Evolutionary conservation across 2,329 filamentous ascomycete genomes (phyloP).

Genomic region (Xylariomycetidae sp.): DNA sequence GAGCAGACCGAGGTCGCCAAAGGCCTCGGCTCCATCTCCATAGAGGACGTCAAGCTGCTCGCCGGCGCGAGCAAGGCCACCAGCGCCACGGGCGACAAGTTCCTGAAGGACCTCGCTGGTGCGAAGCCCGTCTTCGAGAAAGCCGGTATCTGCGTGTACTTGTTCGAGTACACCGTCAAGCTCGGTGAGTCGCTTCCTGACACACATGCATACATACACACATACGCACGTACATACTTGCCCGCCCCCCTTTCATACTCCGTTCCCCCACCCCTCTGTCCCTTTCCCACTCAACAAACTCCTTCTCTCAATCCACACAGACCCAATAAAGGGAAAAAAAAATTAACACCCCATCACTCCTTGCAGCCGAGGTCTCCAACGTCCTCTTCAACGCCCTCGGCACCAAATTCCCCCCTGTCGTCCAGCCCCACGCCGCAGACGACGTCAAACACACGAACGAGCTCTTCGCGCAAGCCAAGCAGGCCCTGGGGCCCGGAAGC

Average conservation of each 20-base stretch:
- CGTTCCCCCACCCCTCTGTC: too few relatives aligned
- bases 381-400: constrained; percentile 8
- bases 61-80: constrained; percentile 1
- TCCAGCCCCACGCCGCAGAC: constrained; percentile 3
- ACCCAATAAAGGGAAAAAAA: too few relatives aligned
- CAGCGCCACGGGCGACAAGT: constrained; percentile 5
- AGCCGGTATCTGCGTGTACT: constrained; percentile 7
- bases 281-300: neutral
- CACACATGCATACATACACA: too few relatives aligned
- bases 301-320: too few relatives aligned
- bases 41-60: constrained; percentile 12
- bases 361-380: constrained; percentile 8
- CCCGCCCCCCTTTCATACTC: too few relatives aligned
- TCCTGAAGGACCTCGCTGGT: constrained; percentile 6
- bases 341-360: too few relatives aligned
- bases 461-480: constrained; percentile 6
- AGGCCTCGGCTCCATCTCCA: constrained; percentile 7
- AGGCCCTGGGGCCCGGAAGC: constrained; percentile 3
- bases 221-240: too few relatives aligned
- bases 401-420: constrained; percentile 10
- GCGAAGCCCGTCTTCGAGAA: constrained; percentile 5
- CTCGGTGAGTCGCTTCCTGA: constrained; percentile 13
- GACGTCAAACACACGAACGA: constrained; percentile 5
- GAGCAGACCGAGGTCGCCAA: neutral
- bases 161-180: constrained; percentile 1